Base-by-base conservation (phyloP, 768 basidiomycete genomes). In the Erythrobasidium yunnanense region DNA sequence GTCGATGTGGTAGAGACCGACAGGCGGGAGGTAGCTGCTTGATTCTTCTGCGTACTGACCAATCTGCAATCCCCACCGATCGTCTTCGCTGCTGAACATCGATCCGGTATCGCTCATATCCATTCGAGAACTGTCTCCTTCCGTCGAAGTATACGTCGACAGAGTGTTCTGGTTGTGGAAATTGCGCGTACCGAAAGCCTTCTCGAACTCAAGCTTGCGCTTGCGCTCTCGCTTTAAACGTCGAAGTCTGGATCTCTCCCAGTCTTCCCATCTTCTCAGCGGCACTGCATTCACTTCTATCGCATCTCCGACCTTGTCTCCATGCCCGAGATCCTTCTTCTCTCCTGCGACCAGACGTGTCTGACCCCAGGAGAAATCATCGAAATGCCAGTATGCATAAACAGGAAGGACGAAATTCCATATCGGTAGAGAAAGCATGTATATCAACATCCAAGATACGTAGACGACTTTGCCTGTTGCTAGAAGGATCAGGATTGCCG, bases 351-450 rank as follows among this genome's bases (percentile, higher is more conserved):
- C 93, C 79, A 91, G 91, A 76, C 93, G 95, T 20, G 95, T 99
- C 78, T 96, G 90, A 72, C 95, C 95, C 95, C 95, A 99, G 29
- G 90, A 91, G 78, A 99, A 97, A 77, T 99, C 95, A 70, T 97
- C 93, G 76, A 99, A 96, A 77, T 97, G 92, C 90, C 91, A 95
- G 76, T 97, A 97, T 15, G 92, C 87, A 77, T 99, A 99, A 7
- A 95, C 79, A 11, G 93, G 92, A 2, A 68, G 71, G 45, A 71
- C 60, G 49, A 70, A 67, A 45, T 53, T 56, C 95, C 95, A 99
- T 30, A 99, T 81, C 0, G 95, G 95, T 42, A 99, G 79, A 29
- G 95, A 91, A 55, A 84, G 65, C 13, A 99, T 82, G 79, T 99
- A 97, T 74, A 92, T 84, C 74, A 92, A 75, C 90, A 99, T 95